Evolutionary conservation across 2,329 filamentous ascomycete species (phyloP).

Genomic region (Akanthomyces dipterigenus): DNA sequence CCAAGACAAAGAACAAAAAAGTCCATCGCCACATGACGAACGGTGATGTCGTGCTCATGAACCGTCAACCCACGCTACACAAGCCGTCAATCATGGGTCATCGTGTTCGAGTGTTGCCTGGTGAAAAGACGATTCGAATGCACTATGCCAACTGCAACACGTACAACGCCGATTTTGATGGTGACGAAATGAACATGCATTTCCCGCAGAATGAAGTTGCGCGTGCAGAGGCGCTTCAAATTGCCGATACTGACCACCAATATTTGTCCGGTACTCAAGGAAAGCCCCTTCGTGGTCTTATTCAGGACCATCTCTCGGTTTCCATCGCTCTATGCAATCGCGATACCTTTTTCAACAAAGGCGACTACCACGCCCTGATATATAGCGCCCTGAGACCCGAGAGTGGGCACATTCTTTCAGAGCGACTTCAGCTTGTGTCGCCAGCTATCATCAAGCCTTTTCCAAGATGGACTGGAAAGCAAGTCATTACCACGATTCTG

Average conservation of each 20-base stretch:
- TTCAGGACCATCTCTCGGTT: slow-evolving; percentile 97
- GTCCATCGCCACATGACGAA: slow-evolving; percentile 94
- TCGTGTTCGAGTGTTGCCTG: slow-evolving; percentile 81
- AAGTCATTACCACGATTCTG: slow-evolving; percentile 85
- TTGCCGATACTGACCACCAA: slow-evolving; percentile 95
- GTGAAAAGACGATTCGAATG: slow-evolving; percentile 97
- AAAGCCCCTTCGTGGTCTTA: slow-evolving; percentile 88
- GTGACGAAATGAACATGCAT: slow-evolving; percentile 99
- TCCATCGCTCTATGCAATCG: slow-evolving; percentile 84
- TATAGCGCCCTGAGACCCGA: slow-evolving; percentile 88
- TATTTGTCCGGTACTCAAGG: slow-evolving; percentile 92
- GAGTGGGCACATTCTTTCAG: slow-evolving; percentile 76
- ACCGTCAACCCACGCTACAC: slow-evolving; percentile 93
- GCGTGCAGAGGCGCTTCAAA: slow-evolving; percentile 81
- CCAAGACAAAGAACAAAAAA: slow-evolving; percentile 83
- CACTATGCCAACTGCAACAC: slow-evolving; percentile 99
- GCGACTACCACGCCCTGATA: slow-evolving; percentile 88
- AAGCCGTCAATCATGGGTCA: slow-evolving; percentile 99
- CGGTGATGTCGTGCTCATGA: slow-evolving; percentile 97
- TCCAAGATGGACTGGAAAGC: slow-evolving; percentile 89
- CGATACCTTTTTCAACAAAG: slow-evolving; percentile 82
- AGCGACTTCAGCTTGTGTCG: slow-evolving; percentile 71
- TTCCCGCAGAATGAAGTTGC: slow-evolving; percentile 97
- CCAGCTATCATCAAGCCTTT: slow-evolving; percentile 78
- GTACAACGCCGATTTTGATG: slow-evolving; percentile 98